Percentiles rank a stretch among this genome's conserved stretches.
Evolutionary conservation across 495 filamentous ascomycete species (phyloP).

Genomic region (Penicillium psychrofluorescens): DNA sequence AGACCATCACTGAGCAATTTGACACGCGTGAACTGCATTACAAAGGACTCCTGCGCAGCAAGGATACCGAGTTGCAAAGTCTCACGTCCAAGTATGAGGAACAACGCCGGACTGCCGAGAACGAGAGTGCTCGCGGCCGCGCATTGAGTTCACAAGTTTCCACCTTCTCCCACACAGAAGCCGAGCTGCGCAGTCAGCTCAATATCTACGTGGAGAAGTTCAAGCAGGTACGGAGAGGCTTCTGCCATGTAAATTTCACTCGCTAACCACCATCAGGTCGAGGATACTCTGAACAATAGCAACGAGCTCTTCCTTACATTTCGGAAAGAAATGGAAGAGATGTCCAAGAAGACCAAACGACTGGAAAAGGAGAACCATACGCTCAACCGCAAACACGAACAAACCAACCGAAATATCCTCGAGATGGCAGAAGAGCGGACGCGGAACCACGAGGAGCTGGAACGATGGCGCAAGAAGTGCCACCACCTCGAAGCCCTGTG

Average conservation of each 20-base stretch:
- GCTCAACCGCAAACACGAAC: conserved; percentile 85
- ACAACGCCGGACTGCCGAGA: conserved; percentile 78
- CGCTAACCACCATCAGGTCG: conserved; percentile 58
- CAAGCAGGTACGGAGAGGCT: conserved; percentile 73
- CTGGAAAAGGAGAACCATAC: conserved; percentile 93
- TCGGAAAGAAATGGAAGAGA: conserved; percentile 99
- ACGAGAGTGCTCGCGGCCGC: conserved; percentile 68
- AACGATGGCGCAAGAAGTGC: conserved; percentile 78
- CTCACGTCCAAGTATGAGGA: conserved; percentile 81
- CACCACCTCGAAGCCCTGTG: conserved; percentile 89
- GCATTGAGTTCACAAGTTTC: conserved; percentile 85
- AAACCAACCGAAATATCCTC: conserved; percentile 88
- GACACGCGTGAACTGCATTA: conserved; percentile 91
- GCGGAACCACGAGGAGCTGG: conserved; percentile 69
- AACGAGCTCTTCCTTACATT: conserved; percentile 98
- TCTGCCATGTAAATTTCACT: conserved; percentile 1
- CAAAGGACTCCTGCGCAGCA: conserved; percentile 78
- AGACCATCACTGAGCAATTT: conserved; percentile 90
- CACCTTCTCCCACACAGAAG: conserved; percentile 93
- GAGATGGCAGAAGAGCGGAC: conserved; percentile 97
- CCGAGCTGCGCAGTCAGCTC: conserved; percentile 85
- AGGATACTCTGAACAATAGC: conserved; percentile 97
- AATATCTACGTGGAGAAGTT: conserved; percentile 99
- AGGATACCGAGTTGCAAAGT: conserved; percentile 93
- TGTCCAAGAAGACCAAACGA: conserved; percentile 98